Evolutionary conservation across 2,329 filamentous ascomycete genomes (phyloP).

Genomic region (Botrytis aclada): DNA sequence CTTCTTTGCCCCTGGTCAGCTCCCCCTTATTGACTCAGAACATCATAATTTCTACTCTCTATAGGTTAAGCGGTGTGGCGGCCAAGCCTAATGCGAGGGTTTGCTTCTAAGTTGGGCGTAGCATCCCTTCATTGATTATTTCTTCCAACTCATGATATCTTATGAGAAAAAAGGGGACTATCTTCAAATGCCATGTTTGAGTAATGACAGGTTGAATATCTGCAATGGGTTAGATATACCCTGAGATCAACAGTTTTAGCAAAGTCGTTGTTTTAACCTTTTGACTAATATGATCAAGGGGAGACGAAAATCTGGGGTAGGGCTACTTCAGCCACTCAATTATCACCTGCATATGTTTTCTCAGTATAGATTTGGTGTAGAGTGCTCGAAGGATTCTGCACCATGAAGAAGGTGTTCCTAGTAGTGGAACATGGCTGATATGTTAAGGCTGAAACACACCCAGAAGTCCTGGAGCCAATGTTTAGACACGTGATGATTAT

Average conservation of each 20-base stretch:
- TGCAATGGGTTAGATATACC: background rate
- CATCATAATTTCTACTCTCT: background rate
- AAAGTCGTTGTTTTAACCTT: background rate
- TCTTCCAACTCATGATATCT: background rate
- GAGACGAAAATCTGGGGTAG: background rate
- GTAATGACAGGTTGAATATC: background rate
- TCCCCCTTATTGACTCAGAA: background rate
- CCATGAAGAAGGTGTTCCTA: background rate
- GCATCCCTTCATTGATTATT: background rate
- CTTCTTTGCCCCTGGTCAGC: background rate
- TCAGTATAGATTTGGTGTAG: too few relatives aligned
- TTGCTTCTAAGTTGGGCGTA: background rate
- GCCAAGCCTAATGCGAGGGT: background rate
- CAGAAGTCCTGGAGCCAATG: background rate
- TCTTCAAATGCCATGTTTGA: background rate
- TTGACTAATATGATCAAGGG: background rate
- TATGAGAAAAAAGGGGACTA: background rate
- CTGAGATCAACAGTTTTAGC: background rate
- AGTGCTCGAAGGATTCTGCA: background rate
- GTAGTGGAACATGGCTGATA: background rate
- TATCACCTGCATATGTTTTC: background rate
- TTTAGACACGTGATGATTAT: background rate
- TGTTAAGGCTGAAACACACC: background rate
- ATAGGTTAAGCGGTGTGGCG: background rate
- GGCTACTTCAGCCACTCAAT: background rate